Base-by-base conservation (phyloP, 2,329 filamentous ascomycete species). In the Parastagonospora avenae region DNA sequence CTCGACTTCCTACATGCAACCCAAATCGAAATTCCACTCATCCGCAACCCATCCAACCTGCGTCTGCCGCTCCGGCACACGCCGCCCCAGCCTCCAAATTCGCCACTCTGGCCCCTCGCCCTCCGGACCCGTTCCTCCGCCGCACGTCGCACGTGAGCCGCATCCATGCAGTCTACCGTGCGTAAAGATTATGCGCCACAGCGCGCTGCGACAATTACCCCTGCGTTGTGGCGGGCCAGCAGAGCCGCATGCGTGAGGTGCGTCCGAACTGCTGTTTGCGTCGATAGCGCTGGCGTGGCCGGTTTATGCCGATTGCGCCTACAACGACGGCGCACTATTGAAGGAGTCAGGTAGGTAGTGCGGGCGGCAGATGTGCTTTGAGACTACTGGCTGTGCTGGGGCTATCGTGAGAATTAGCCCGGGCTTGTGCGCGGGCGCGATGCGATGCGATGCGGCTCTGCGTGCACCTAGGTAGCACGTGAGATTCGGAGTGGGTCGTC, bases 211-310 rank as follows among this genome's bases (percentile, higher is more conserved):
- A 14, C 28, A 9, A 24, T 24, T 8, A 43, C 33, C 46, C 46
- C 46, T 49, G 46, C 46, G 40, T 40, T 35, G 11, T 33, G 28
- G 24, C n/a, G n/a, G 33, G 19, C 19, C 24, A 39, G 49, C 41
- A 45, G 50, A 42, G 46, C 50, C 48, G 32, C 38, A 42, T 53
- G 50, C 42, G 42, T 38, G 46, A 32, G 33, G 14, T 46, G 51
- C 40, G 15, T 10, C 40, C 39, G 42, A 29, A 38, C 46, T 49
- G 38, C 50, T 49, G 19, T 39, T 49, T 49, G 39, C n/a, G 50
- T 31, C 15, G n/a, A 37, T 14, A 37, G 11, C 42, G 31, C 37
- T n/a, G 8, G 19, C 5, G 19, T 32, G 10, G 30, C 30, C 30
- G 30, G 30, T 11, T 11, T n/a, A 11, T n/a, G 30, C 30, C 30